phyloP scores from a whole-genome alignment of 345 rosid genomes.

The Citrus inodora region DNA sequence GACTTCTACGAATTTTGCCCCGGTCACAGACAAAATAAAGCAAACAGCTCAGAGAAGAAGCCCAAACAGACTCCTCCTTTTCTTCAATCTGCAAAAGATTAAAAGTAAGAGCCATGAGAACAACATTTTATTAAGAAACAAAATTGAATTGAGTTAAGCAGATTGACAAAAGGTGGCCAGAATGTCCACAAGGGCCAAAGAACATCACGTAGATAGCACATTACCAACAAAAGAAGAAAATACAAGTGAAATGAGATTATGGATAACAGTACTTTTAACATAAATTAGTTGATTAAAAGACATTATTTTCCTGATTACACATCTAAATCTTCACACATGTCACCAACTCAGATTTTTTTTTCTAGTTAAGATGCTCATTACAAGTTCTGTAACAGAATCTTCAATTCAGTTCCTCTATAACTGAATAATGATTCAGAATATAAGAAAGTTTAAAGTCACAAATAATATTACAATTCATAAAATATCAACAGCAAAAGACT shows the following conservation, averaged over 20 bases:
- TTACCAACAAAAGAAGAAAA: background rate
- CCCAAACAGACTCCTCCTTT: slow-evolving; percentile 91
- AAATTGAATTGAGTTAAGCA: background rate
- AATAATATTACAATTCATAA: background rate
- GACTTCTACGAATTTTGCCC: slow-evolving; percentile 73
- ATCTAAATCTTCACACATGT: background rate
- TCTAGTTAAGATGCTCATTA: background rate
- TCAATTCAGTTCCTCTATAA: background rate
- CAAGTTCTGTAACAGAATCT: background rate
- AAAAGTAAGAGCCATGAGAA: slow-evolving; percentile 17
- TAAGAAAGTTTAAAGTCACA: background rate
- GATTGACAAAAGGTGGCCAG: background rate
- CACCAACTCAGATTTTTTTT: background rate
- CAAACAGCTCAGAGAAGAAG: slow-evolving; percentile 93
- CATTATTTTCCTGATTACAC: background rate
- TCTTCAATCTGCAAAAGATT: slow-evolving; percentile 65
- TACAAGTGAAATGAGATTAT: background rate
- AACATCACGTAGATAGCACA: background rate
- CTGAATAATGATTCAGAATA: background rate
- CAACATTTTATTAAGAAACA: background rate
- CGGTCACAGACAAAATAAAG: slow-evolving; percentile 92
- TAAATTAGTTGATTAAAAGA: background rate
- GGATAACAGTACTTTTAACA: background rate
- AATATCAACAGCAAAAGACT: background rate
- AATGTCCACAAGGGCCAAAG: background rate